Base-by-base conservation (phyloP, 257 asterid genomes). In the Perilla frutescens region DNA sequence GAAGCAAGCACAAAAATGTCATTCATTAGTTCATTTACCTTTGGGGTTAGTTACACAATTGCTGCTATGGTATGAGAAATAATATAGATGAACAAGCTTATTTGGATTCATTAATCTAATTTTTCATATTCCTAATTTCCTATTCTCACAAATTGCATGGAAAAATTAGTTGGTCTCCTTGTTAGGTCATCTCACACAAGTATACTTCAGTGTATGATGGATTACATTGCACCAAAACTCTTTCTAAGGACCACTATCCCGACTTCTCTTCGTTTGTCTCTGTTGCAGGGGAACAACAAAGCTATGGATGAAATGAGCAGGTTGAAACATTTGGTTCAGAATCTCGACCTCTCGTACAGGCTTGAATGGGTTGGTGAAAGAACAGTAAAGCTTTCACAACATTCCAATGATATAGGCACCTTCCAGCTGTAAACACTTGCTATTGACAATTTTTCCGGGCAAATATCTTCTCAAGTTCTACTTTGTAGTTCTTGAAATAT, bases 341-440 rank as follows among this genome's bases (percentile, higher is more conserved):
- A 90, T 81, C 94, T 94, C 48, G 98, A 94, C 83, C 87, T 94
- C 66, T 94, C 97, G 43, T 91, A 94, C 55, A 84, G 88, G 75
- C 87, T 94, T 44, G 96, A 87, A 55, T 94, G 98, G 99, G 89
- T 85, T 54, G 93, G 88, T 71, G 81, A 83, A 63, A 85, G 92
- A 84, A 89, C 87, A 71, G 94, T 94, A 70, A 88, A 83, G 80
- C 93, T 94, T 75, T 72, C 79, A 8, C 97, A 84, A 13, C 96
- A 94, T 82, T 92, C 91, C 70, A 89, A 77, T 53, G 92, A 90
- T 36, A 72, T 94, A 69, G 96, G 99, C 74, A 81, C 78, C 67
- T 94, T 85, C 96, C 98, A 86, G 84, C 83, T 94, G 48, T 90
- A 74, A 79, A 48, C 62, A 55, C 60, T 68, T 12, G 45, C 62